Percentiles rank a stretch among this genome's conserved stretches.
Evolutionary conservation across 139 green algal genomes (phyloP).

Genomic region (Volvox africanus): DNA sequence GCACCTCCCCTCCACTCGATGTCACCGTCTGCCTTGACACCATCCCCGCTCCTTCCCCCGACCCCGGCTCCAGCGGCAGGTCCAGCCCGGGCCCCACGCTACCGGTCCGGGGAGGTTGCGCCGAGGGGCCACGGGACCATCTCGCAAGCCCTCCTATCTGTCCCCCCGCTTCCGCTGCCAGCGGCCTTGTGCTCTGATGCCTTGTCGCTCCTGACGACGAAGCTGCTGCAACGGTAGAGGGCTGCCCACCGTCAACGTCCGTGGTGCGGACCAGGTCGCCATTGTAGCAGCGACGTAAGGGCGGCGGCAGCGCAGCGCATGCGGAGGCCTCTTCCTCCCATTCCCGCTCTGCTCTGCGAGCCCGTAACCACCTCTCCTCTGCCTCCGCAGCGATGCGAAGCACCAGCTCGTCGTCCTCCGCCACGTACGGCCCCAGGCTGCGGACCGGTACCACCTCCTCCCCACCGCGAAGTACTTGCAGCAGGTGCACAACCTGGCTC

Average conservation of each 20-base stretch:
- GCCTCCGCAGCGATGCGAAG: conserved; percentile 26
- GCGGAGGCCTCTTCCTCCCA: neutral
- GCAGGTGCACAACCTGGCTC: conserved; percentile 36
- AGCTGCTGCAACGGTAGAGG: neutral
- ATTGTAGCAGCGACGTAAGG: conserved; percentile 14
- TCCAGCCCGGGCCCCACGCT: too few species aligned
- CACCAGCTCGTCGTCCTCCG: conserved; percentile 45
- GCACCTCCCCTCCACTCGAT: too few species aligned
- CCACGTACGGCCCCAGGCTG: conserved; percentile 7
- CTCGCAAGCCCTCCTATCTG: too few species aligned
- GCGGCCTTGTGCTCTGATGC: too few species aligned
- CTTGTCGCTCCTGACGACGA: too few species aligned
- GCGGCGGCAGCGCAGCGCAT: neutral
- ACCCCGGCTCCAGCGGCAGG: too few species aligned
- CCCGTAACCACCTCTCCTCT: conserved; percentile 32
- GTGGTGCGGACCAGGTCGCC: neutral
- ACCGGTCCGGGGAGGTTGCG: too few species aligned
- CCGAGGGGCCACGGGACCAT: too few species aligned
- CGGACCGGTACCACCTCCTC: conserved; percentile 44
- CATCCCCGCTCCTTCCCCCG: too few species aligned
- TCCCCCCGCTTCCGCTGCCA: too few species aligned
- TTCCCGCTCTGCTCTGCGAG: neutral
- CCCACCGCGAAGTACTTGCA: conserved; percentile 29
- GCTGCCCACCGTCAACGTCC: neutral
- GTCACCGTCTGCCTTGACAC: too few species aligned